Base-by-base conservation (phyloP, 1,284 basidiomycete species). In the Trichosporon ovoides region DNA sequence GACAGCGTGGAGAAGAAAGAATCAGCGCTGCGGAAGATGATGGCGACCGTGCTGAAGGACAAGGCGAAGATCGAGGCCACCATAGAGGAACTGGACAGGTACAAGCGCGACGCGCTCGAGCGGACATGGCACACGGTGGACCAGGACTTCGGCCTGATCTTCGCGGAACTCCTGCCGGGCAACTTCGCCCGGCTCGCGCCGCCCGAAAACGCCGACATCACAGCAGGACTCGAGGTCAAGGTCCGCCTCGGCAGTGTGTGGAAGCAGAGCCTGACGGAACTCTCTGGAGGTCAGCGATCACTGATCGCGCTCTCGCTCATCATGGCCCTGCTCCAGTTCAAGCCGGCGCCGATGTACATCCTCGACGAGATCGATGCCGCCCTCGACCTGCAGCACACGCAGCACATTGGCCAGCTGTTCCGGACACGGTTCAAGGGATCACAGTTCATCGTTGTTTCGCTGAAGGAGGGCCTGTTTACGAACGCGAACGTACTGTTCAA, bases 301-400 rank as follows among this genome's bases (percentile, higher is more conserved):
- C 83, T 98, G 62, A 98, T 98, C 69, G 95, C 95, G 0, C 83
- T 98, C 2, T 96, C 92, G 11, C 83, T 98, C 52, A 98, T 98
- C 81, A 95, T 98, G 93, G 89, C 94, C 0, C 83, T 98, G 38
- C 83, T 98, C 35, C 94, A 98, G 77, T 98, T 98, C 84, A 97
- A 98, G 74, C 93, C 95, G 2, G 94, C 95, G n/a, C 96, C 93
- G 0, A 95, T 98, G 91, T 98, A 98, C 77, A 98, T 98, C 71
- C 83, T 98, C 20, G 96, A 98, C 79, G 96, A 98, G 79, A 96
- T 98, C 68, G 93, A 98, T 77, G 92, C 94, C 0, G 94, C 94
- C 6, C 84, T 97, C 46, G 95, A 98, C 79, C 80, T 98, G 20
- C 93, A 91, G 50, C 94, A 98, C 71, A 98, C 95, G 9, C 88